A percentile compares a stretch with the other conserved stretches of the same genome.
phyloP scores from a whole-genome alignment of 192 early-diverging fungal species.

The Coemansia sp. region DNA sequence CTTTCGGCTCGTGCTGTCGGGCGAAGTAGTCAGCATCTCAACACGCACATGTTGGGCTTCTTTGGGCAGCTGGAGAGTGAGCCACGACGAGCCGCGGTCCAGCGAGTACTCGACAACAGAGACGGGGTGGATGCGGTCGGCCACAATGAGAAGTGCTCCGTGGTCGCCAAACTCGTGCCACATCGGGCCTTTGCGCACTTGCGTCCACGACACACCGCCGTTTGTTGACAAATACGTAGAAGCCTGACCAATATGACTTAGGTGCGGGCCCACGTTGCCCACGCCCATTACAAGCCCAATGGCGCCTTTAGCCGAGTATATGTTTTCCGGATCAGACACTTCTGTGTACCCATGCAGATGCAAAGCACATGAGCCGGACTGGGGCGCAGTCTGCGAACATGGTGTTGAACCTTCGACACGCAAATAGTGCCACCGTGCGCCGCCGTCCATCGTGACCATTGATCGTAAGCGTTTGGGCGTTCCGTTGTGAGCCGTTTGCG shows the following conservation, averaged over 20 bases:
- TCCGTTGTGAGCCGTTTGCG: slow-evolving; percentile 54
- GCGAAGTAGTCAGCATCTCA: slow-evolving; percentile 67
- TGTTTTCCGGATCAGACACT: slow-evolving; percentile 68
- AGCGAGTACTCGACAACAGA: slow-evolving; percentile 67
- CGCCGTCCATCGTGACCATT: slow-evolving; percentile 80
- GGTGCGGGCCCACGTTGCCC: slow-evolving; percentile 79
- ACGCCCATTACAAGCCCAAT: slow-evolving; percentile 88
- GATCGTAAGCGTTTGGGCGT: slow-evolving; percentile 65
- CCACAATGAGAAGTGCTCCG: slow-evolving; percentile 80
- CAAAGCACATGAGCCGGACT: slow-evolving; percentile 59
- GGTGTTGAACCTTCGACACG: slow-evolving; percentile 40
- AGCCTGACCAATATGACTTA: slow-evolving; percentile 67
- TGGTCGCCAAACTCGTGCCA: slow-evolving; percentile 93
- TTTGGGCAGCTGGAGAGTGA: slow-evolving; percentile 60
- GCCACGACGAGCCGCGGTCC: slow-evolving; percentile 77
- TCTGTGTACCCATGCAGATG: slow-evolving; percentile 90
- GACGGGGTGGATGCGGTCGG: slow-evolving; percentile 72
- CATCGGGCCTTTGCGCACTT: slow-evolving; percentile 82
- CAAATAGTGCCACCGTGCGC: slow-evolving; percentile 67
- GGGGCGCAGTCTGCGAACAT: slow-evolving; percentile 50
- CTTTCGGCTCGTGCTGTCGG: slow-evolving; percentile 69
- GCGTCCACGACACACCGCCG: slow-evolving; percentile 82
- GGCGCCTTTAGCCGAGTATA: slow-evolving; percentile 80
- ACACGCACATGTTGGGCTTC: slow-evolving; percentile 70
- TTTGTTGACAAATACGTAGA: slow-evolving; percentile 86